Evolutionary conservation across 202 grass and related monocot genomes (phyloP), one percentile per base, ranked within the genome.

Genomic region (Alloteropsis angusta): DNA sequence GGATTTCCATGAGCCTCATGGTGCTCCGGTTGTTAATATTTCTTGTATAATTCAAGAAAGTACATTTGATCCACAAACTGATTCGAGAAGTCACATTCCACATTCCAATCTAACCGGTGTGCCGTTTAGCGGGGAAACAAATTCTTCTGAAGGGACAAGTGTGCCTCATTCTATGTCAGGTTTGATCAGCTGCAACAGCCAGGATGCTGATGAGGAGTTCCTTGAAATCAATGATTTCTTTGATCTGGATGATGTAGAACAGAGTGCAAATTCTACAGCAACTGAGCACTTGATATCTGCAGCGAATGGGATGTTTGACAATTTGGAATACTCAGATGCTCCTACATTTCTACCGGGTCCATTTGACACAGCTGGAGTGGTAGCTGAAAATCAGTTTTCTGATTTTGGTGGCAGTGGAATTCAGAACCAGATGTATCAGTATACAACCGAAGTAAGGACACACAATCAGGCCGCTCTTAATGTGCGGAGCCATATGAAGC

Each of bases 211-310:
- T 50, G 92, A 90, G 17, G 95, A 94, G 56, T 95, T 89, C 64
- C 70, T 98, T 83, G 95, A 98, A 87, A 92, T 98, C 58, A 90
- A 87, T 17, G 95, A 94, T 90, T 87, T 98, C 56, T 65, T 76
- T 60, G 88, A 88, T 62, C 64, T 85, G 44, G 85, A 85, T n/a
- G 82, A 84, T 71, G 7, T 75, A 54, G 72, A 78, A 70, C 83
- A 84, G 50, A 85, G 62, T 68, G 66, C 69, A 79, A 45, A 82
- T 72, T 58, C 36, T 75, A 71, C 76, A 46, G 46, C 47, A 66
- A 80, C 76, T 13, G 44, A 54, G 36, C 74, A 86, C 50, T 68
- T 77, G 30, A 66, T 81, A 53, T 23, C 65, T 80, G 70, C 66
- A 49, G 59, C 44, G 9, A 71, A 82, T 68, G 83, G 47, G 19